A percentile compares a stretch with the other conserved stretches of the same genome.
Evolutionary conservation across 192 early-diverging fungal species (phyloP).

Genomic region (Backusella australiensis): DNA sequence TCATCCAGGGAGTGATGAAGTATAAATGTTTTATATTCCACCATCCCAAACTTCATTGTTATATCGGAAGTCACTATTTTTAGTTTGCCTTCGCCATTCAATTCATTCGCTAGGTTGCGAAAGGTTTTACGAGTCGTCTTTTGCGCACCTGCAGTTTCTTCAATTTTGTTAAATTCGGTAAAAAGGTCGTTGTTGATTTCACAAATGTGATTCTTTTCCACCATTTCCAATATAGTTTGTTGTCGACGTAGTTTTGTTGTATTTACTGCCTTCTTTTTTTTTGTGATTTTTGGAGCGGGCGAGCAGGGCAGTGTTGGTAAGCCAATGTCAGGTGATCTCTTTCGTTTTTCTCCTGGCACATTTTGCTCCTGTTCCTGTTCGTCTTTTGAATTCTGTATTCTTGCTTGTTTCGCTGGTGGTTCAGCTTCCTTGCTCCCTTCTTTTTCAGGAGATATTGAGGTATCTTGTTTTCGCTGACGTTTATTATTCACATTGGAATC

Average conservation of each 20-base stretch:
- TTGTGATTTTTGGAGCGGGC: background rate
- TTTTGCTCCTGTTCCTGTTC: background rate
- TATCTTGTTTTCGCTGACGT: background rate
- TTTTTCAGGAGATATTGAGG: background rate
- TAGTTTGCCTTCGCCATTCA: background rate
- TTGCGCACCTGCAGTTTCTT: background rate
- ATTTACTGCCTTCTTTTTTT: background rate
- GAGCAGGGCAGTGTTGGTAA: background rate
- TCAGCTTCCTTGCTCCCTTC: background rate
- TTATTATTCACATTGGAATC: background rate
- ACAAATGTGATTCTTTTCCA: background rate
- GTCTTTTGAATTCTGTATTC: background rate
- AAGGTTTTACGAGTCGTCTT: background rate
- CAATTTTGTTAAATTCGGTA: background rate
- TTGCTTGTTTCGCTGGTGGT: background rate
- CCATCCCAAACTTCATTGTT: background rate
- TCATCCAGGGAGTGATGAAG: background rate
- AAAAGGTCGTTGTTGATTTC: background rate
- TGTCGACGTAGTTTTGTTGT: background rate
- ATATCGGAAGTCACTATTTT: background rate
- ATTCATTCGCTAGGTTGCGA: background rate
- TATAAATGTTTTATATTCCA: background rate
- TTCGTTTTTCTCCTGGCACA: background rate
- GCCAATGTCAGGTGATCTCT: background rate
- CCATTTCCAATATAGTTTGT: background rate